Conservation (phyloP, 345 rosid species). For the Arabis alpina region DNA sequence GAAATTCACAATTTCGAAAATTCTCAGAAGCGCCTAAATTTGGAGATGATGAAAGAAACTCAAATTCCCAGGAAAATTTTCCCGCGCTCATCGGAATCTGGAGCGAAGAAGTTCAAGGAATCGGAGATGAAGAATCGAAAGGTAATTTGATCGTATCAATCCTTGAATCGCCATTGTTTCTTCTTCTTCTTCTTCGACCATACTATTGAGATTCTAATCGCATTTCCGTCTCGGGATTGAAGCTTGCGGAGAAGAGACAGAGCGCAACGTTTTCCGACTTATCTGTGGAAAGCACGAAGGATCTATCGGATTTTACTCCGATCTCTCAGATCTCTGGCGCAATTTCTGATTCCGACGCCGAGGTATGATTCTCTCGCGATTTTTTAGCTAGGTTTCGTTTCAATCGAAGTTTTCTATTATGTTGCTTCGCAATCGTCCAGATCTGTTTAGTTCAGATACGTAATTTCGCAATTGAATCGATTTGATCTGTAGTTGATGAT, state of each 20-base stretch:
- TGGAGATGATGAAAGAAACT: constrained; percentile 40
- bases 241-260: constrained; percentile 42
- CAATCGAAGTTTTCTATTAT: constrained; percentile 1
- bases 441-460: constrained; percentile 25
- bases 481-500: neutral
- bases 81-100: constrained; percentile 39
- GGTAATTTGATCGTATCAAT: constrained; percentile 18
- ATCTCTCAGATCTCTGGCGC: constrained; percentile 27
- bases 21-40: constrained; percentile 5
- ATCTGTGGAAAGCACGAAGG: constrained; percentile 31
- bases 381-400: constrained; percentile 21
- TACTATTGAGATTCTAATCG: constrained; percentile 19
- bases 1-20: constrained; percentile 8
- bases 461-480: constrained; percentile 8
- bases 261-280: constrained; percentile 34
- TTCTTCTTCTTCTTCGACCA: constrained; percentile 8
- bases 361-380: constrained; percentile 34
- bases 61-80: constrained; percentile 41
- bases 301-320: constrained; percentile 26
- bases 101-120: constrained; percentile 33
- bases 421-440: constrained; percentile 5
- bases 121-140: constrained; percentile 39
- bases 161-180: constrained; percentile 17
- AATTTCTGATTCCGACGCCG: constrained; percentile 41
- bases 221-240: constrained; percentile 22